These are phyloP conservation scores for Globisporangium splendens DNA, from an alignment of 352 stramenopile genomes.

Conservation along the genomic window DNA sequence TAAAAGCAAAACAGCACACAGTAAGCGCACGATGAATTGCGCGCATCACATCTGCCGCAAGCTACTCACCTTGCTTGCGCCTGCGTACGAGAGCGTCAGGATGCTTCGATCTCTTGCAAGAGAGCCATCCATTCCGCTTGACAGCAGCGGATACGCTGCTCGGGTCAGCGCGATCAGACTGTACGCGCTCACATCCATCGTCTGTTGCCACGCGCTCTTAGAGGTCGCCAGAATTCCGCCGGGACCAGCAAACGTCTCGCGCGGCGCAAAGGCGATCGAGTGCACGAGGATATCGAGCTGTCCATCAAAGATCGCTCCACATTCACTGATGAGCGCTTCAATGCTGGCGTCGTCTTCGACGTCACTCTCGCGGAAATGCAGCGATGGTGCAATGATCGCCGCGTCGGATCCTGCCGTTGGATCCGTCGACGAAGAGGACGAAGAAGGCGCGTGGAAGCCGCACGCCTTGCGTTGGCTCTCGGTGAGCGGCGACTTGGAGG, in stretches of 20 bases:
- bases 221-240: constrained; percentile 48
- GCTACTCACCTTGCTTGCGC: constrained; percentile 44
- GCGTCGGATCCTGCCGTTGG: not conserved
- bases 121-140: constrained; percentile 3
- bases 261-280: constrained; percentile 87
- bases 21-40: not conserved
- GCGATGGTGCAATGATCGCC: constrained; percentile 12
- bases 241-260: constrained; percentile 55
- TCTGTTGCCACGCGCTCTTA: constrained; percentile 60
- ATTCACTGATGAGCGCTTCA: constrained; percentile 40
- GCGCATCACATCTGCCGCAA: no score
- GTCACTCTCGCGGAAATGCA: constrained; percentile 72
- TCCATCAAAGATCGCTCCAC: constrained; percentile 38
- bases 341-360: constrained; percentile 63
- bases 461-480: constrained; percentile 47
- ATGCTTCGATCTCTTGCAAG: constrained; percentile 54
- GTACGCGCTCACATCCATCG: constrained; percentile 86
- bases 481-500: constrained; percentile 52
- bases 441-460: constrained; percentile 33
- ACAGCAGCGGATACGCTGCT: constrained; percentile 57
- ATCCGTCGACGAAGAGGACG: not conserved
- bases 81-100: constrained; percentile 86
- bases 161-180: constrained; percentile 85
- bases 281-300: constrained; percentile 86
- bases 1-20: constrained; percentile 6